Evolutionary conservation across 345 rosid species (phyloP).

Genomic region (Populus ilicifolia): DNA sequence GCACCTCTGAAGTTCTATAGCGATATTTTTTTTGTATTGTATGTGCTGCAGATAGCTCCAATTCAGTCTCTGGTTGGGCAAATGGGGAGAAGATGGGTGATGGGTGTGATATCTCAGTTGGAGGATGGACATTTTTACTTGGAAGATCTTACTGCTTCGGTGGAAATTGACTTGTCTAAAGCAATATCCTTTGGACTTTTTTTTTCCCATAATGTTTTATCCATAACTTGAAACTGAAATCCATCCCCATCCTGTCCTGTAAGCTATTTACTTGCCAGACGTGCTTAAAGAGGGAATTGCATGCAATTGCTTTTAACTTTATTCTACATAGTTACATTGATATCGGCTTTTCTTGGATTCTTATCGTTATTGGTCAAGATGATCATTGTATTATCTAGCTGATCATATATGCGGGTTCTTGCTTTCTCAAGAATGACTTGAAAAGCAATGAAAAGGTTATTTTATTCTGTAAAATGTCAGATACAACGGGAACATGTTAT

Average conservation of each 20-base stretch:
- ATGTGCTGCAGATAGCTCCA: conserved; percentile 57
- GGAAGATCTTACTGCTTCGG: conserved; percentile 91
- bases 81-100: conserved; percentile 82
- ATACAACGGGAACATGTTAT: too few species aligned
- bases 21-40: background rate
- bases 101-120: conserved; percentile 94
- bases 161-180: conserved; percentile 74
- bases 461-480: too few species aligned
- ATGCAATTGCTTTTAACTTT: background rate
- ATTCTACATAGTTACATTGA: background rate
- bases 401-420: background rate
- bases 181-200: conserved; percentile 83
- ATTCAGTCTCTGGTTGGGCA: conserved; percentile 75
- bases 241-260: background rate
- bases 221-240: background rate
- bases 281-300: too few species aligned
- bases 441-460: background rate
- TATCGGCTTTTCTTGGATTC: background rate
- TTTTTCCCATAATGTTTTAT: background rate
- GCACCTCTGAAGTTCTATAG: background rate
- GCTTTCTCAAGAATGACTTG: background rate
- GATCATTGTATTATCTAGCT: background rate
- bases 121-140: conserved; percentile 95
- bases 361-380: background rate
- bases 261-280: background rate